These are phyloP conservation scores for Pythium plurisporium DNA, from an alignment of 352 stramenopile species.

Conservation along the genomic window DNA sequence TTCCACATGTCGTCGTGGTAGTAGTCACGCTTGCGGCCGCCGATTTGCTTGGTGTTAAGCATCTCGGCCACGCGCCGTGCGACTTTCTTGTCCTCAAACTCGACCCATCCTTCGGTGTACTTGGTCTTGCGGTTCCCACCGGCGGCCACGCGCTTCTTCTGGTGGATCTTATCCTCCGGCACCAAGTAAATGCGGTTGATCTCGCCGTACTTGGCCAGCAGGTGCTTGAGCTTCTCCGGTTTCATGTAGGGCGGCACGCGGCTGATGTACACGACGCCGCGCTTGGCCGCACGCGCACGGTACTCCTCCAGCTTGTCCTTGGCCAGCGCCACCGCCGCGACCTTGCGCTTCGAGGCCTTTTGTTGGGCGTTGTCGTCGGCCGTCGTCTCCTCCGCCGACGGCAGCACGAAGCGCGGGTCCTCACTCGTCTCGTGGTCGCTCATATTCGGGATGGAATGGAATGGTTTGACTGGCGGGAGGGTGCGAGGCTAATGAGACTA, in stretches of 20 bases:
- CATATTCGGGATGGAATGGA: constrained; percentile 3
- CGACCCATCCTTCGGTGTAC: constrained; percentile 98
- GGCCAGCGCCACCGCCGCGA: constrained; percentile 6
- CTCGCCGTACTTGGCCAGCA: constrained; percentile 90
- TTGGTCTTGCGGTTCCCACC: constrained; percentile 88
- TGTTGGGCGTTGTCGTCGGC: background rate
- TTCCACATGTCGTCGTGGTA: constrained; percentile 99
- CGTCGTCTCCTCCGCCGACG: background rate
- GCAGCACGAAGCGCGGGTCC: constrained; percentile 2
- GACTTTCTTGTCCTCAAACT: constrained; percentile 97
- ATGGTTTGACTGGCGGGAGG: constrained; percentile 11
- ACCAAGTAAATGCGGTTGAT: constrained; percentile 96
- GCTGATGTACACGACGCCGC: constrained; percentile 88
- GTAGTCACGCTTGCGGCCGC: constrained; percentile 93
- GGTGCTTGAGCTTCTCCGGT: constrained; percentile 92
- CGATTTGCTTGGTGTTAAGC: constrained; percentile 93
- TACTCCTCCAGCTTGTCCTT: constrained; percentile 23
- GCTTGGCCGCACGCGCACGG: constrained; percentile 18
- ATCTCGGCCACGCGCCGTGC: constrained; percentile 91
- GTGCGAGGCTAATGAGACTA: background rate
- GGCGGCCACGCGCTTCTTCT: constrained; percentile 86
- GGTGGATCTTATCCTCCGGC: constrained; percentile 92
- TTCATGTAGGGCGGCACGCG: constrained; percentile 97
- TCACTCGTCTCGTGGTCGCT: constrained; percentile 1
- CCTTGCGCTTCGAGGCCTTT: constrained; percentile 17